These are phyloP conservation scores for Albophoma yamanashiensis DNA, from an alignment of 2,329 filamentous ascomycete species.

Conservation along the genomic window DNA sequence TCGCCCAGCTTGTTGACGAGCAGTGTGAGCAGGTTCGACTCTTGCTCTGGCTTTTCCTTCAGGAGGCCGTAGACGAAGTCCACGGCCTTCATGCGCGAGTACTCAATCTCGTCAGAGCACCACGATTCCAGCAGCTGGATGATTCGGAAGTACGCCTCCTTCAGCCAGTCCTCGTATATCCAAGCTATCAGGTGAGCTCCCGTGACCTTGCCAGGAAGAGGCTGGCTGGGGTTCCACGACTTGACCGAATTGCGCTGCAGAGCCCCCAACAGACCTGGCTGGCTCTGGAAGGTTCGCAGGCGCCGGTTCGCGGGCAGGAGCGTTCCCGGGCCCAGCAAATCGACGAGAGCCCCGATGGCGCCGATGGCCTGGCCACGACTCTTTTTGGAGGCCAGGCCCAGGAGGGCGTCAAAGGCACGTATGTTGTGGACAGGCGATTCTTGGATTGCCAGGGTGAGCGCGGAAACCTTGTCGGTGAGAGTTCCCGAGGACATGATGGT, in stretches of 20 bases:
- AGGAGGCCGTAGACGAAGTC: constrained; percentile 87
- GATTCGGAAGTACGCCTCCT: constrained; percentile 86
- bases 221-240: constrained; percentile 57
- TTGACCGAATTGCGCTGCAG: constrained; percentile 49
- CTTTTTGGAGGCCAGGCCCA: constrained; percentile 80
- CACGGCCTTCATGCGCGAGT: constrained; percentile 75
- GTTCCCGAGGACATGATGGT: constrained; percentile 97
- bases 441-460: constrained; percentile 85
- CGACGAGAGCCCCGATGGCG: constrained; percentile 86
- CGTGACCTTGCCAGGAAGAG: constrained; percentile 63
- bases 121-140: constrained; percentile 84
- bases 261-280: constrained; percentile 63
- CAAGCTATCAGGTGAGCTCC: constrained; percentile 74
- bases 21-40: constrained; percentile 82
- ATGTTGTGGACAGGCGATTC: constrained; percentile 92
- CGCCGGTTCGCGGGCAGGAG: constrained; percentile 76
- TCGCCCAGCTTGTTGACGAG: constrained; percentile 96
- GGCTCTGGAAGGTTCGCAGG: constrained; percentile 65
- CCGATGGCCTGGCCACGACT: constrained; percentile 87
- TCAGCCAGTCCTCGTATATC: constrained; percentile 93
- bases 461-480: constrained; percentile 91
- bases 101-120: constrained; percentile 93
- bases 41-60: constrained; percentile 94
- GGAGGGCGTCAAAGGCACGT: constrained; percentile 76
- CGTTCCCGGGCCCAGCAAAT: constrained; percentile 83